Evolutionary conservation across 176 grass and related monocot species (phyloP), one percentile per base, ranked within the genome.

Genomic region (Metroxylon sagu): DNA sequence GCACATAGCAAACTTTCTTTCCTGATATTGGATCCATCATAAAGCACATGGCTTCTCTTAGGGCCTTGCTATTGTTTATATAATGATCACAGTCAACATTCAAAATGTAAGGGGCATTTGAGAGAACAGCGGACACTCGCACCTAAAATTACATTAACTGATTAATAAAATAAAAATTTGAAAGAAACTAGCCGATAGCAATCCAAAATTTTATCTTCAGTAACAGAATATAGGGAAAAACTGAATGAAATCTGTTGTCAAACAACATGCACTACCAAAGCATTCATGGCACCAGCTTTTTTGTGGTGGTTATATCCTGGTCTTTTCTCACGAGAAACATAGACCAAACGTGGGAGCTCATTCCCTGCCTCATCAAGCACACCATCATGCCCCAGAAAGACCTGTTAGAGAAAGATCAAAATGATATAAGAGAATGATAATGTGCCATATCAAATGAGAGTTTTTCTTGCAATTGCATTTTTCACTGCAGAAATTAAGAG

Each of bases 51-150:
- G 79, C 79, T 59, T 82, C 79, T 66, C 79, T 55, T 18, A 82
- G 53, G 0, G 79, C 79, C 57, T 82, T 76, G 60, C 79, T 82
- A 29, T 82, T 82, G 72, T 82, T 82, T 53, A 82, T 66, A 27
- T 82, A 82, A 65, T 82, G 79, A 57, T 82, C 79, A 60, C 79
- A 82, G 48, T 82, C 79, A 15, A 82, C 79, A 49, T 82, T 82
- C 57, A 82, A 66, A 57, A 82, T 76, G 72, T 65, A 82, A 64
- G 79, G 79, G 18, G 72, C 79, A 60, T 82, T 82, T 23, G 79
- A 82, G 29, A 76, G 56, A 53, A 82, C 72, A 8, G 79, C 79
- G 17, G 79, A 82, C 43, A 75, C 72, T 31, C 79, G 71, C 18
- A 82, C 66, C 79, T 82, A 29, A 14, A 74, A 59, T 53, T 54